Evolutionary conservation across 2,329 filamentous ascomycete genomes (phyloP).

Genomic region (Fusarium sp.): DNA sequence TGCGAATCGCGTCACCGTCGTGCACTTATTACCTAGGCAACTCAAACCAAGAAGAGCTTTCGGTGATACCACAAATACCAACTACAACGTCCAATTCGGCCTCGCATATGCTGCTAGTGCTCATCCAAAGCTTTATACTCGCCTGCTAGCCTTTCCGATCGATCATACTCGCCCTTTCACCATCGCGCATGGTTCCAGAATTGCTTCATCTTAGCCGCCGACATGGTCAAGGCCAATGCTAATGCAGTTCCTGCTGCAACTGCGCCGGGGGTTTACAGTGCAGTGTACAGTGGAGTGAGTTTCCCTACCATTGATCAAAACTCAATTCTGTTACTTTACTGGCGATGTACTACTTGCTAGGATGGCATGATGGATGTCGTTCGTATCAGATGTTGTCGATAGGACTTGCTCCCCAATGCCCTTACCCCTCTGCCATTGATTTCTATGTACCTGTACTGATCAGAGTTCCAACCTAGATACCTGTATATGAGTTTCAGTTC

Average conservation of each 20-base stretch:
- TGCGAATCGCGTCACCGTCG: constrained; percentile 54
- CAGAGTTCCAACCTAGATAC: constrained; percentile 71
- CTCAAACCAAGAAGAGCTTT: constrained; percentile 45
- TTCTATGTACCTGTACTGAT: constrained; percentile 9
- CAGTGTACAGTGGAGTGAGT: constrained; percentile 77
- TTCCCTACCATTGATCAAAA: constrained; percentile 1
- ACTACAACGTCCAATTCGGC: constrained; percentile 28
- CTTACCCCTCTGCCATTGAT: not conserved
- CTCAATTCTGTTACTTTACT: not conserved
- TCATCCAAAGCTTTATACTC: constrained; percentile 1
- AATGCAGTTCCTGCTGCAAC: constrained; percentile 46
- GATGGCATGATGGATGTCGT: not conserved
- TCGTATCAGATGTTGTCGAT: constrained; percentile 8
- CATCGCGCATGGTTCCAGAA: constrained; percentile 38
- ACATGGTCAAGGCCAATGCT: constrained; percentile 62
- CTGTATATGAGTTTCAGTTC: constrained; percentile 93
- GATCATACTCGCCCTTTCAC: constrained; percentile 4
- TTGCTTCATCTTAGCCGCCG: constrained; percentile 45
- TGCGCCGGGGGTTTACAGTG: constrained; percentile 71
- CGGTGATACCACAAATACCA: constrained; percentile 21
- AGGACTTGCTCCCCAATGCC: not conserved
- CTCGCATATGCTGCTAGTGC: constrained; percentile 19
- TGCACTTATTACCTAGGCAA: constrained; percentile 51
- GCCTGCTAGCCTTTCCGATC: constrained; percentile 3
- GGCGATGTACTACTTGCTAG: not conserved